phyloP scores from a whole-genome alignment of 2,329 filamentous ascomycete genomes.

The Chlorencoelia australis region DNA sequence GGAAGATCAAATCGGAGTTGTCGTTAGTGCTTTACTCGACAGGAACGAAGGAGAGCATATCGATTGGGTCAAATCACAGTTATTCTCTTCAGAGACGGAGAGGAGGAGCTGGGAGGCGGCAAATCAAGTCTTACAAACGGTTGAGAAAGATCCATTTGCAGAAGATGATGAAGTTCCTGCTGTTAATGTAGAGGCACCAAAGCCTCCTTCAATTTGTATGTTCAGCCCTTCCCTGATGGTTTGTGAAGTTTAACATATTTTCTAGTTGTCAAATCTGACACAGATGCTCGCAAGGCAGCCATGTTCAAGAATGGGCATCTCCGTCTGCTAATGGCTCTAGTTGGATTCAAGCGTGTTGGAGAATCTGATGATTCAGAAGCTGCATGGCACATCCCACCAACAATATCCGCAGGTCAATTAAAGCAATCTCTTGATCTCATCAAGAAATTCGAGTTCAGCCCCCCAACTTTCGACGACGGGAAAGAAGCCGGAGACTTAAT shows the following conservation, averaged over 20 bases:
- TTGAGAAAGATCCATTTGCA: conserved; percentile 30
- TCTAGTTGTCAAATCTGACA: conserved; percentile 38
- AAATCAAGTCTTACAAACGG: conserved; percentile 46
- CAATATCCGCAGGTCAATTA: conserved; percentile 53
- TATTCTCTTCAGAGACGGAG: conserved; percentile 60
- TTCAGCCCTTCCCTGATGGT: conserved; percentile 6
- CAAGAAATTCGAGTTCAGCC: conserved; percentile 67
- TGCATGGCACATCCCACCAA: conserved; percentile 65
- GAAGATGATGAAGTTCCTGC: conserved; percentile 26
- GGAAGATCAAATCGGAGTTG: conserved; percentile 62
- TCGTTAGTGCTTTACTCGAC: conserved; percentile 69
- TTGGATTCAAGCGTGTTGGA: conserved; percentile 54
- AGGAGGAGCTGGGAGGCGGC: conserved; percentile 69
- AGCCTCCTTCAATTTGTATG: conserved; percentile 45
- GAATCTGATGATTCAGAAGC: conserved; percentile 60
- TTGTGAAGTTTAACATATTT: conserved; percentile 12
- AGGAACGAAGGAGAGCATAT: conserved; percentile 67
- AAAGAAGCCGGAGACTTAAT: conserved; percentile 61
- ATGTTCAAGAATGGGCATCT: conserved; percentile 87
- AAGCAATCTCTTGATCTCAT: conserved; percentile 62
- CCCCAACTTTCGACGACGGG: conserved; percentile 67
- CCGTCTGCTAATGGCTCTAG: conserved; percentile 69
- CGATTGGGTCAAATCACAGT: conserved; percentile 69
- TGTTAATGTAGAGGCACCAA: conserved; percentile 26
- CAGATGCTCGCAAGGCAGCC: conserved; percentile 55